phyloP scores from a whole-genome alignment of 805 yeast genomes.

The Metschnikowia kofuensis region DNA sequence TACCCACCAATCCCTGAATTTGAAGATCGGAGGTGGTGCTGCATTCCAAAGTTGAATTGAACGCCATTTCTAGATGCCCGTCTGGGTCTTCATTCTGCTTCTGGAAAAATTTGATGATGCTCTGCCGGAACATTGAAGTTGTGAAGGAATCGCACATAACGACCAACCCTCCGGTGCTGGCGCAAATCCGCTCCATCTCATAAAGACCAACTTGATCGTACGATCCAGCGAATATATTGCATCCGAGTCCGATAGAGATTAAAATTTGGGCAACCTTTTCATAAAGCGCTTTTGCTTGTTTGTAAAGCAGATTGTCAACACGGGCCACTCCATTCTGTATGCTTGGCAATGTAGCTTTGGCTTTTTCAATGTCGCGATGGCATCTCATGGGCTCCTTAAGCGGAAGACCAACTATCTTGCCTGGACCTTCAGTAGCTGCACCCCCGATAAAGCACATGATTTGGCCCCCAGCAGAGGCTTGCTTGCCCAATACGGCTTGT shows the following conservation, averaged over 20 bases:
- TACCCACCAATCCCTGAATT: conserved; percentile 61
- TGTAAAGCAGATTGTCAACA: conserved; percentile 29
- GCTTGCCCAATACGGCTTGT: conserved; percentile 38
- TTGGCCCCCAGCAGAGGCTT: conserved; percentile 50
- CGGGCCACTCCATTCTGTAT: conserved; percentile 29
- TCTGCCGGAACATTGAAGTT: conserved; percentile 67
- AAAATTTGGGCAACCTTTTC: conserved; percentile 46
- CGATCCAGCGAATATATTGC: conserved; percentile 60
- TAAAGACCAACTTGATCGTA: conserved; percentile 67
- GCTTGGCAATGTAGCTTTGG: conserved; percentile 30
- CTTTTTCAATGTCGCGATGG: conserved; percentile 56
- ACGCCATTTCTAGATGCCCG: conserved; percentile 48
- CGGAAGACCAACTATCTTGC: conserved; percentile 52
- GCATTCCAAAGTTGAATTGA: conserved; percentile 59
- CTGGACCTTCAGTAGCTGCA: conserved; percentile 66
- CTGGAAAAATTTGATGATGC: conserved; percentile 51
- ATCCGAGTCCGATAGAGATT: conserved; percentile 50
- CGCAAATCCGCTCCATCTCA: conserved; percentile 60
- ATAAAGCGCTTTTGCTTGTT: conserved; percentile 46
- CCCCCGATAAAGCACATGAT: conserved; percentile 58
- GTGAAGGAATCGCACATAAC: conserved; percentile 64
- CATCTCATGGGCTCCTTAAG: conserved; percentile 65
- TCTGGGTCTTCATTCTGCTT: conserved; percentile 27
- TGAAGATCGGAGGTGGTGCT: conserved; percentile 49
- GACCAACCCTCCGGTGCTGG: conserved; percentile 60